Percentiles rank a stretch among this genome's conserved stretches.
Evolutionary conservation across 768 basidiomycete genomes (phyloP).

Genomic region (Mycena latifolia): DNA sequence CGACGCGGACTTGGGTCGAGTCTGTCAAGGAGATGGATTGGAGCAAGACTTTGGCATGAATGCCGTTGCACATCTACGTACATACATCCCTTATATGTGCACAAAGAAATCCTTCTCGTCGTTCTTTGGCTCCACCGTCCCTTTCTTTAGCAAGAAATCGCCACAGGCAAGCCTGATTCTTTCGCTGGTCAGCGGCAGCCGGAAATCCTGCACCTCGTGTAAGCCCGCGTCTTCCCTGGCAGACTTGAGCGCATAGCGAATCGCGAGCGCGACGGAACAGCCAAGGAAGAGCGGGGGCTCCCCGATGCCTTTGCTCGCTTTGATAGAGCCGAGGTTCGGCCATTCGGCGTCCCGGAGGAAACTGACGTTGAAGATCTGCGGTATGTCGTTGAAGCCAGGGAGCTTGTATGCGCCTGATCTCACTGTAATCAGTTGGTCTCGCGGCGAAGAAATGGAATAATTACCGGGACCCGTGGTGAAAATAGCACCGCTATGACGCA

Average conservation of each 20-base stretch:
- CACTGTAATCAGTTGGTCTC: background rate
- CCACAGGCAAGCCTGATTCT: constrained; percentile 33
- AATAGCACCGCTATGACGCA: constrained; percentile 36
- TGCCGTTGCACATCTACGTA: too few species aligned
- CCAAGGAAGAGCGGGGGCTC: constrained; percentile 38
- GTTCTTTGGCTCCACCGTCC: constrained; percentile 28
- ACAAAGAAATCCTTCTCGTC: constrained; percentile 35
- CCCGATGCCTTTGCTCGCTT: constrained; percentile 36
- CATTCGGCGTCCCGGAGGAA: constrained; percentile 37
- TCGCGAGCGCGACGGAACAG: constrained; percentile 37
- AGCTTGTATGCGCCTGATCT: constrained; percentile 35
- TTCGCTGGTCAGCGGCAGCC: constrained; percentile 35
- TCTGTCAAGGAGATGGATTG: constrained; percentile 16
- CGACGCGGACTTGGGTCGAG: constrained; percentile 12
- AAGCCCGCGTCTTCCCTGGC: constrained; percentile 31
- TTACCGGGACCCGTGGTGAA: constrained; percentile 37
- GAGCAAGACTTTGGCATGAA: constrained; percentile 13
- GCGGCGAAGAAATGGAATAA: background rate
- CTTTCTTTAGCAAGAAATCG: constrained; percentile 33
- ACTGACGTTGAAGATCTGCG: constrained; percentile 36
- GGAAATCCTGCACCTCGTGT: constrained; percentile 35
- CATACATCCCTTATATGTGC: constrained; percentile 34
- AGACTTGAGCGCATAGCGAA: constrained; percentile 34
- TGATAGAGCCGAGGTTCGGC: constrained; percentile 38
- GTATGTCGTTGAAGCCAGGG: constrained; percentile 38